phyloP scores from a whole-genome alignment of 306 rosid genomes.

The Styphnolobium japonicum region DNA sequence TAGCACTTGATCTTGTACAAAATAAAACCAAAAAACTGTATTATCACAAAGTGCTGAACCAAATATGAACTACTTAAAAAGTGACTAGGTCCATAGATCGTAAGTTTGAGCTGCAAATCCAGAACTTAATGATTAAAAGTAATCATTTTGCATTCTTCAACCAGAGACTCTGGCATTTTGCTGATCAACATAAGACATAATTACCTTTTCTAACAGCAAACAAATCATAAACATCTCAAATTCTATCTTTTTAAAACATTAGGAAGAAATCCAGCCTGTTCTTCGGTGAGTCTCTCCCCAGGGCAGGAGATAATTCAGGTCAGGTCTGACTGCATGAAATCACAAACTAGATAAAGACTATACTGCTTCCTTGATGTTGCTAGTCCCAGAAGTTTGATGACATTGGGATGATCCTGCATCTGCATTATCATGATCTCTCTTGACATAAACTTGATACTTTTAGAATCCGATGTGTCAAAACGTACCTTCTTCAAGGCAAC shows the following conservation, averaged over 20 bases:
- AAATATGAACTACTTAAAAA: not conserved
- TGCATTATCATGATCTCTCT: constrained; percentile 61
- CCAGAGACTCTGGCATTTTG: not conserved
- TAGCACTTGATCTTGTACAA: constrained; percentile 56
- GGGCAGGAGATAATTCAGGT: constrained; percentile 51
- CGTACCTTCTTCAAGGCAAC: constrained; percentile 82
- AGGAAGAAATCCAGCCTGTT: constrained; percentile 41
- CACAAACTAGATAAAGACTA: constrained; percentile 63
- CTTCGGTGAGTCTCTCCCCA: constrained; percentile 47
- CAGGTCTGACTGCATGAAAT: constrained; percentile 53
- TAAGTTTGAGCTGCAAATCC: not conserved
- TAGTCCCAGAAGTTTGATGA: constrained; percentile 67
- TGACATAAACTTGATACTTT: constrained; percentile 73
- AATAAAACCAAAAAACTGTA: not conserved
- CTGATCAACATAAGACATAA: not conserved
- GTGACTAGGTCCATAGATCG: not conserved
- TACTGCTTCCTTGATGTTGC: constrained; percentile 78
- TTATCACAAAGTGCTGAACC: not conserved
- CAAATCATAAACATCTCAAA: not conserved
- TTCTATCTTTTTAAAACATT: not conserved
- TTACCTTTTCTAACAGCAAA: not conserved
- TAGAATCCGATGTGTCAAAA: constrained; percentile 65
- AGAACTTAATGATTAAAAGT: not conserved
- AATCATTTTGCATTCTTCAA: not conserved
- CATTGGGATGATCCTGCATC: constrained; percentile 64